phyloP scores from a whole-genome alignment of 163 green algal genomes.

The Volvox carteri region DNA sequence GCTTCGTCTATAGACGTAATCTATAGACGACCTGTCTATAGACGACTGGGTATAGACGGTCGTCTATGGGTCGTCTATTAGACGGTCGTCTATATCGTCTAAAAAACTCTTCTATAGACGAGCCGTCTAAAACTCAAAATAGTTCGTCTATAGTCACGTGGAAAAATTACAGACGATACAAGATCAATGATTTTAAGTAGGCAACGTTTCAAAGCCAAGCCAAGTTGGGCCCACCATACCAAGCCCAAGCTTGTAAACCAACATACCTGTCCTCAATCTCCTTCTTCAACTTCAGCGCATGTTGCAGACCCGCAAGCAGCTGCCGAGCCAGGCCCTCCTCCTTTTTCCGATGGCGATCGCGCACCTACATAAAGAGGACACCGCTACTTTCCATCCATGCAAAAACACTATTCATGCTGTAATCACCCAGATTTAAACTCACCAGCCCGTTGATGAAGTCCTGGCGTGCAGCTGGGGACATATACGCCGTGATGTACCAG shows the following conservation, averaged over 20 bases:
- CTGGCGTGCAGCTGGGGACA: constrained; percentile 3
- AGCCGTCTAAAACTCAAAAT: too few species aligned
- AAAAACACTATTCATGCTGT: neutral
- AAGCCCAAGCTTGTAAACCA: too few species aligned
- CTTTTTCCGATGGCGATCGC: neutral
- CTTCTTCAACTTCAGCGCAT: neutral
- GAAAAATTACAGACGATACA: too few species aligned
- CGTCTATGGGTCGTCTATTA: too few species aligned
- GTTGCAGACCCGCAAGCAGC: neutral
- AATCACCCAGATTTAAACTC: neutral
- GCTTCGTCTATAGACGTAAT: too few species aligned
- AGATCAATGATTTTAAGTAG: too few species aligned
- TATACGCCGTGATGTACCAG: constrained; percentile 33
- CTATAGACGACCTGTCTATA: too few species aligned
- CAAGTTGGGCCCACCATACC: neutral
- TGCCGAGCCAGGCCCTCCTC: constrained; percentile 5
- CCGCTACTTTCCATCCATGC: neutral
- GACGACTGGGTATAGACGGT: too few species aligned
- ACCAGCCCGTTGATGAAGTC: constrained; percentile 23
- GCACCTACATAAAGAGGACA: neutral
- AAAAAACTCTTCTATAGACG: too few species aligned
- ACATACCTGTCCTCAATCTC: neutral
- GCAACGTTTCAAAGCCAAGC: too few species aligned
- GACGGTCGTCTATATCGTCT: too few species aligned
- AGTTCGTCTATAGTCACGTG: too few species aligned